phyloP scores from a whole-genome alignment of 805 yeast species.

The Starmerella riodocensis region DNA sequence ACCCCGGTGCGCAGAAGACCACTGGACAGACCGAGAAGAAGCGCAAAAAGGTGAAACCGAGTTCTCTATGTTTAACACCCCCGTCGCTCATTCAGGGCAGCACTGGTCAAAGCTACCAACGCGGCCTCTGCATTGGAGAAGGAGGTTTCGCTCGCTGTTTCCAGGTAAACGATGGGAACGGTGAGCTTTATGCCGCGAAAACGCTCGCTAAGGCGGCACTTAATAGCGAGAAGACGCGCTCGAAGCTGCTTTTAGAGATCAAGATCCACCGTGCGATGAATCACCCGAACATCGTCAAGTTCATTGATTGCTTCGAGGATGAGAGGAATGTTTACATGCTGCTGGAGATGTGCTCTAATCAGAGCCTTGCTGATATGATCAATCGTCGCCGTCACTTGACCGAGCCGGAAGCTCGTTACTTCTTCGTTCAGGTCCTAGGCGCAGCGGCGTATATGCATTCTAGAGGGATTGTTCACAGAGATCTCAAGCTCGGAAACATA shows the following conservation, averaged over 20 bases:
- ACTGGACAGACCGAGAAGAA: conserved; percentile 3
- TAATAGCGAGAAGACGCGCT: conserved; percentile 76
- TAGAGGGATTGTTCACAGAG: conserved; percentile 88
- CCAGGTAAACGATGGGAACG: conserved; percentile 80
- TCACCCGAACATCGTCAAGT: conserved; percentile 83
- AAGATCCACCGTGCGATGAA: conserved; percentile 83
- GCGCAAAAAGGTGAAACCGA: conserved; percentile 58
- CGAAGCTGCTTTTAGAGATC: conserved; percentile 70
- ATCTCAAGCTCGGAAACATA: conserved; percentile 87
- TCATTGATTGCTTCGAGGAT: conserved; percentile 94
- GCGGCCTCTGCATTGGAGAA: conserved; percentile 87
- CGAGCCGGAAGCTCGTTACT: conserved; percentile 83
- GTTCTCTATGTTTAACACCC: conserved; percentile 89
- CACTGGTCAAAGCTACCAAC: conserved; percentile 73
- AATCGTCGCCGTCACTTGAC: conserved; percentile 71
- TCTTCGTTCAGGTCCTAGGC: conserved; percentile 85
- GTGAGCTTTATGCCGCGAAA: conserved; percentile 85
- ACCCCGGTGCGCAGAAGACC: neutral
- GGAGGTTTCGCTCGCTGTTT: conserved; percentile 99
- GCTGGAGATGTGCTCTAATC: conserved; percentile 89
- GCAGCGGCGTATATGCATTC: conserved; percentile 88
- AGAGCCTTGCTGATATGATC: conserved; percentile 82
- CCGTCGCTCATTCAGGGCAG: conserved; percentile 84
- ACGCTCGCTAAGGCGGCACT: conserved; percentile 95
- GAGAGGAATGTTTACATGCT: conserved; percentile 85